phyloP scores from a whole-genome alignment of 2,329 filamentous ascomycete genomes.

The Fusarium bulbicola region DNA sequence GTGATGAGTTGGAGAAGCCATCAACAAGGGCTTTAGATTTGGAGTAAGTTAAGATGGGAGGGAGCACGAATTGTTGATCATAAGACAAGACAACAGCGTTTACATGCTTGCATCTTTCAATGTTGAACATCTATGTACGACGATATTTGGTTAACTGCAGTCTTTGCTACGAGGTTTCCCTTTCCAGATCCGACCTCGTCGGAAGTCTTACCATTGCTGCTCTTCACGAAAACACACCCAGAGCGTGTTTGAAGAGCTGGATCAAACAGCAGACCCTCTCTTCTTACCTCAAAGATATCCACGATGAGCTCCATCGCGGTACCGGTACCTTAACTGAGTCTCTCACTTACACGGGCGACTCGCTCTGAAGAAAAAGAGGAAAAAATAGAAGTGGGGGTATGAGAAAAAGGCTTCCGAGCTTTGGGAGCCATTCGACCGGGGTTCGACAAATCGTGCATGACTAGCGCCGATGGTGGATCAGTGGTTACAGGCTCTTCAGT shows the following conservation, averaged over 20 bases:
- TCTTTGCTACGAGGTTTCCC: conserved; percentile 15
- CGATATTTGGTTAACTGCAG: conserved; percentile 1
- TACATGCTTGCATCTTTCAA: not conserved
- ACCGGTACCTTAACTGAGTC: conserved; percentile 32
- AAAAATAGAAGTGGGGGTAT: conserved; percentile 18
- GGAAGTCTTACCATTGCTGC: not conserved
- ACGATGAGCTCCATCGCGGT: conserved; percentile 31
- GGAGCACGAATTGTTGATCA: conserved; percentile 18
- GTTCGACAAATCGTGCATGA: conserved; percentile 45
- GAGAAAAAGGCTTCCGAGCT: conserved; percentile 14
- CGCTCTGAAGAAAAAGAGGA: conserved; percentile 5
- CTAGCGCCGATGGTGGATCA: conserved; percentile 34
- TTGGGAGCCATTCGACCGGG: conserved; percentile 31
- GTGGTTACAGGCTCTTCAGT: conserved; percentile 26
- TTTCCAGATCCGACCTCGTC: conserved; percentile 9
- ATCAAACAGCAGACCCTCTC: conserved; percentile 32
- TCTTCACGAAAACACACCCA: conserved; percentile 17
- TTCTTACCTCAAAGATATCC: conserved; percentile 25
- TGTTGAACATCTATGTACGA: not conserved
- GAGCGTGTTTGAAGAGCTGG: conserved; percentile 28
- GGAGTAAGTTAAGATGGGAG: conserved; percentile 19
- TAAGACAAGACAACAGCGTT: not conserved
- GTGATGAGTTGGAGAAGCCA: conserved; percentile 26
- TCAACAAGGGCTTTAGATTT: conserved; percentile 10
- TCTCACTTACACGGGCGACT: conserved; percentile 28